These are phyloP conservation scores for Arctostaphylos glauca DNA, from an alignment of 148 eudicot species.

Conservation along the genomic window DNA sequence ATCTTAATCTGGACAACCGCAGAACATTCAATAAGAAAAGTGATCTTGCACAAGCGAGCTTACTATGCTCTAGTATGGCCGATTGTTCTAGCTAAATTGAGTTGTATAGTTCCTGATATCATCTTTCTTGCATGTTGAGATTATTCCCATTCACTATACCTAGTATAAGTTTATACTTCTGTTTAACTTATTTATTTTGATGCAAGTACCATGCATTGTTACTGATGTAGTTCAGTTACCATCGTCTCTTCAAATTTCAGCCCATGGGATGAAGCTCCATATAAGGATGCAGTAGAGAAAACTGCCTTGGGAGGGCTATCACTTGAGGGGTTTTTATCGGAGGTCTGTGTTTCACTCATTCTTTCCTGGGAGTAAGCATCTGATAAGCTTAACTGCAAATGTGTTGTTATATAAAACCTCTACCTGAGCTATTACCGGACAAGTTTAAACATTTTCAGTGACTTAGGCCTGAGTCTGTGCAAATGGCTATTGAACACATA, in stretches of 20 bases:
- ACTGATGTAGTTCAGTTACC: not conserved
- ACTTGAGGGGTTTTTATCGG: conserved; percentile 74
- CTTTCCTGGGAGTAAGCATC: not conserved
- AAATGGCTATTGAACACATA: not conserved
- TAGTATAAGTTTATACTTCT: too few species aligned
- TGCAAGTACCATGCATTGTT: not conserved
- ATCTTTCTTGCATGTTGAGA: too few species aligned
- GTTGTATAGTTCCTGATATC: too few species aligned
- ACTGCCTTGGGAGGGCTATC: conserved; percentile 72
- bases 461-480: not conserved
- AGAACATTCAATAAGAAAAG: too few species aligned
- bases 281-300: conserved; percentile 68
- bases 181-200: not conserved
- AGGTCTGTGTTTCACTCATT: conserved; percentile 40
- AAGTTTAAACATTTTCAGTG: not conserved
- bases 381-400: not conserved
- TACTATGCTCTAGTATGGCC: too few species aligned
- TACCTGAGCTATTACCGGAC: not conserved
- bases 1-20: too few species aligned
- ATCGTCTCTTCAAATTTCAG: conserved; percentile 31
- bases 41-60: too few species aligned
- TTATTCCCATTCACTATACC: too few species aligned
- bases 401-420: not conserved
- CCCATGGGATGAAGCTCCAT: conserved; percentile 90
- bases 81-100: too few species aligned